Evolutionary conservation across 148 eudicot species (phyloP), one percentile per base, ranked within the genome.

Genomic region (Pharnaceum exiguum): DNA sequence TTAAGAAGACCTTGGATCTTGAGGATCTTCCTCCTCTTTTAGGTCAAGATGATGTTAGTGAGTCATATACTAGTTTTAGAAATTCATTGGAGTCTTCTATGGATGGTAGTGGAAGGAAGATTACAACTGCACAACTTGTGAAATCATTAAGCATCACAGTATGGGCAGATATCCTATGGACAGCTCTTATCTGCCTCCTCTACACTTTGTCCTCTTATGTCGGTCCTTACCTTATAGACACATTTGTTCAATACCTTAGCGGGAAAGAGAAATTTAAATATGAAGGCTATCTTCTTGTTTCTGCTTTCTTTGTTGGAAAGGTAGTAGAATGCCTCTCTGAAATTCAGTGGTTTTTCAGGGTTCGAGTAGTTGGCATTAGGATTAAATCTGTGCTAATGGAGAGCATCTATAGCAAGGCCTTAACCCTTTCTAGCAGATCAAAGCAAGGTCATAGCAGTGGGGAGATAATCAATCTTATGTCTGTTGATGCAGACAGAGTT

Each of bases 361-460:
- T 70, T 33, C 73, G 67, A 46, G 69, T 54, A 22, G 54, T 37
- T 33, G 82, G 78, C n/a, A 19, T 77, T 11, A 57, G 75, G 70
- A 60, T 60, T 2, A 77, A 72, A 50, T 57, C 82, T 4, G 59
- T 67, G 17, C 67, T 77, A 13, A 64, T 63, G 18, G 75, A 67
- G 47, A 69, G 64, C 44, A 70, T 77, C 43, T 77, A 73, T 47
- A 66, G 38, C 7, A 77, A 77, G 63, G 70, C 70, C 31, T 51
- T 77, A 46, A 73, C 78, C 6, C 64, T 77, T 15, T 77, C 78
- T 7, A 46, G 67, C 17, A 46, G 3, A 3, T 69, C 82, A 1
- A 73, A 69, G 51, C 75, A 77, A 63, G 82, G 72, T 5, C 75
- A 66, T 9, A 51, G 71, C 12, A 77, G 75, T 47, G 82, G 82